These are phyloP conservation scores for Parmales sp. DNA, from an alignment of 108 stramenopile genomes.

Conservation along the genomic window DNA sequence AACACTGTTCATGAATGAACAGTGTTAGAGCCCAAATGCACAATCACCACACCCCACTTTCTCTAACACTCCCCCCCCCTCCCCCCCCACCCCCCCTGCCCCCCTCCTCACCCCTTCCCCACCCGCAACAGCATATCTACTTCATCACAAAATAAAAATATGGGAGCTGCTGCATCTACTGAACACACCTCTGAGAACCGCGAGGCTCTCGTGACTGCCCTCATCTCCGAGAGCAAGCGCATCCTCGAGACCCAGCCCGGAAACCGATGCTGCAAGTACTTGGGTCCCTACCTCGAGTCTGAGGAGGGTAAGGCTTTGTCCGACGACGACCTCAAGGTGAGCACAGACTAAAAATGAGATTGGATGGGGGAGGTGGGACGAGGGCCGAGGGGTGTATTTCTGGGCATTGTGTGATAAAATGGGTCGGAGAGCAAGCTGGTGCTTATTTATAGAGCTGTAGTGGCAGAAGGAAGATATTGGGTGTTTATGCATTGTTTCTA, in stretches of 20 bases:
- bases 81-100: not conserved
- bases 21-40: not conserved
- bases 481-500: not conserved
- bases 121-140: not conserved
- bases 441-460: too few relatives aligned
- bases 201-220: not conserved
- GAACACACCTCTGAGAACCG: not conserved
- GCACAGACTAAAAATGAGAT: too few relatives aligned
- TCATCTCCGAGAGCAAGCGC: not conserved
- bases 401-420: not conserved
- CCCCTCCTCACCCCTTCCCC: not conserved
- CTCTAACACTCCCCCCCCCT: not conserved
- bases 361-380: too few relatives aligned
- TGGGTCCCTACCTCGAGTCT: slow-evolving; percentile 21
- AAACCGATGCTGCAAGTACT: slow-evolving; percentile 34
- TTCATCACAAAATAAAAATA: not conserved
- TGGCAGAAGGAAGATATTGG: not conserved
- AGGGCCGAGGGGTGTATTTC: too few relatives aligned
- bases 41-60: not conserved
- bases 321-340: slow-evolving; percentile 20
- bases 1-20: too few relatives aligned
- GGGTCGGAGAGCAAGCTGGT: too few relatives aligned
- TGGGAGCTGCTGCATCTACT: not conserved
- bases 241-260: slow-evolving; percentile 8
- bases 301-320: slow-evolving; percentile 24